Percentiles rank a stretch among this genome's conserved stretches.
phyloP scores from a whole-genome alignment of 2,329 filamentous ascomycete species.

The Blumeria hordei region DNA sequence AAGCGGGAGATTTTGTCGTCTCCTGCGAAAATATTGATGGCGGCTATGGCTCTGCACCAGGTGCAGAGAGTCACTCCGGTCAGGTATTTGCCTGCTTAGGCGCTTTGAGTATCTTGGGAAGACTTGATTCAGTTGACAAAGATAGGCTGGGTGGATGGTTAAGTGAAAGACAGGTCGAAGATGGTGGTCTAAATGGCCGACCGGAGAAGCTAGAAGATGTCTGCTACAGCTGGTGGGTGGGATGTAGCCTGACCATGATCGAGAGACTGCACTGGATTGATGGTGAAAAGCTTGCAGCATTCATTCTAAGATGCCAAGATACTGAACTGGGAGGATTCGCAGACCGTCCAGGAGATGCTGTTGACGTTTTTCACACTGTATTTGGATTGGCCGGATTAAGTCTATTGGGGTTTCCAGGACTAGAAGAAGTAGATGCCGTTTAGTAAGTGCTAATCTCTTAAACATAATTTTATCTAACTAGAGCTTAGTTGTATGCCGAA shows the following conservation, averaged over 20 bases:
- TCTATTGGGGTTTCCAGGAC: slow-evolving; percentile 50
- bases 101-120: slow-evolving; percentile 59
- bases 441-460: slow-evolving; percentile 31
- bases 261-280: slow-evolving; percentile 83
- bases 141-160: slow-evolving; percentile 76
- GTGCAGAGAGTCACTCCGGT: slow-evolving; percentile 81
- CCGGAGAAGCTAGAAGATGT: slow-evolving; percentile 93
- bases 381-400: slow-evolving; percentile 80
- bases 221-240: slow-evolving; percentile 98
- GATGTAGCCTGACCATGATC: slow-evolving; percentile 79
- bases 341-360: slow-evolving; percentile 79
- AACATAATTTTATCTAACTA: slow-evolving; percentile 4
- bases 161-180: slow-evolving; percentile 71
- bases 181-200: slow-evolving; percentile 75
- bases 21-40: slow-evolving; percentile 86
- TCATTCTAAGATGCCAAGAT: slow-evolving; percentile 81
- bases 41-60: slow-evolving; percentile 71
- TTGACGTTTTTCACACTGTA: slow-evolving; percentile 87
- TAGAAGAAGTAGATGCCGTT: slow-evolving; percentile 63
- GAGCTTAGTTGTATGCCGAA: slow-evolving; percentile 42
- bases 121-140: slow-evolving; percentile 58
- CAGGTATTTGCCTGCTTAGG: slow-evolving; percentile 91
- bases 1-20: slow-evolving; percentile 55
- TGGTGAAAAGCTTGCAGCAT: slow-evolving; percentile 47
- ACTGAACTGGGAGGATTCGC: slow-evolving; percentile 61